Conservation (phyloP, 2,329 filamentous ascomycete genomes). For the Colletotrichum camelliae region DNA sequence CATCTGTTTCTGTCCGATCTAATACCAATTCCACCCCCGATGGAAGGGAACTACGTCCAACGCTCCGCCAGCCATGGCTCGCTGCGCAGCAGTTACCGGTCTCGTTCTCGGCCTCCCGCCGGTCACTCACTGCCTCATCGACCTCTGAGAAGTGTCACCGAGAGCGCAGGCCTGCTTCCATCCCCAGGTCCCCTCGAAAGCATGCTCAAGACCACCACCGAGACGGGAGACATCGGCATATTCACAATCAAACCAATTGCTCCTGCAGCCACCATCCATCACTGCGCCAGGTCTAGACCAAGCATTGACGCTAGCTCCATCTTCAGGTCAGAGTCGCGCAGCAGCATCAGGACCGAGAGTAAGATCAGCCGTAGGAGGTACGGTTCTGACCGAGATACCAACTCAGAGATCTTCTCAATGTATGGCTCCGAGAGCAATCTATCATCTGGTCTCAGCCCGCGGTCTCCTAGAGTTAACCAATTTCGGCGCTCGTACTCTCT, state of each 20-base stretch:
- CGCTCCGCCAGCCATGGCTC: constrained; percentile 46
- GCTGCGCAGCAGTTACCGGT: constrained; percentile 36
- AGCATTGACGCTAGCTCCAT: constrained; percentile 32
- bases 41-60: constrained; percentile 32
- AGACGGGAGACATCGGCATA: constrained; percentile 68
- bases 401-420: constrained; percentile 62
- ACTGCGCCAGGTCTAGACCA: constrained; percentile 31
- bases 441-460: constrained; percentile 44
- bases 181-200: constrained; percentile 63
- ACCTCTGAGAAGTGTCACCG: constrained; percentile 49
- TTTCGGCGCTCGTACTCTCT: constrained; percentile 59
- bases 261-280: constrained; percentile 36
- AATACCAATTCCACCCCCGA: constrained; percentile 12
- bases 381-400: constrained; percentile 56
- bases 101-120: constrained; percentile 28
- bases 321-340: constrained; percentile 32
- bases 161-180: constrained; percentile 46
- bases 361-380: constrained; percentile 49
- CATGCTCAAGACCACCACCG: constrained; percentile 70
- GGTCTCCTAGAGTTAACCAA: constrained; percentile 48
- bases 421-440: constrained; percentile 56
- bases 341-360: constrained; percentile 33
- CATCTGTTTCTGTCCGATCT: neutral
- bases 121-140: constrained; percentile 30
- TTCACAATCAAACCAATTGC: constrained; percentile 58